Conservation (phyloP, 176 grass and related monocot species). For the Oryza brachyantha region DNA sequence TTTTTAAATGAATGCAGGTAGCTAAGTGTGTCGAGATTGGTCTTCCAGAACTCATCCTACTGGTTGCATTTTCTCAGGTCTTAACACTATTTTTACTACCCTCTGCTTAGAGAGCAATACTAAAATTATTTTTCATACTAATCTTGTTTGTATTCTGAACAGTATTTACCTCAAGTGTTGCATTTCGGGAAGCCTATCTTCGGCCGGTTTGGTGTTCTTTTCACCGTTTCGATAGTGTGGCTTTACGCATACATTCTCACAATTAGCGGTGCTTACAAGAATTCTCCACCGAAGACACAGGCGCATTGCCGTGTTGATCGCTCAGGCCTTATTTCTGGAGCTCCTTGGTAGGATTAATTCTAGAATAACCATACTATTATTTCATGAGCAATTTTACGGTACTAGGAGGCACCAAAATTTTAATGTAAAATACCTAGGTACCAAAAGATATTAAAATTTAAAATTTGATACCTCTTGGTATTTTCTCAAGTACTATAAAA, state of each 20-base stretch:
- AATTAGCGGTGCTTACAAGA: conserved; percentile 78
- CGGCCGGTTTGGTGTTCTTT: conserved; percentile 69
- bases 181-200: conserved; percentile 51
- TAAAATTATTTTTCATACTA: not conserved
- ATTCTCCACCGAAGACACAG: conserved; percentile 64
- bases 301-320: conserved; percentile 86
- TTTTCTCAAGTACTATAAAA: no score
- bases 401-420: no score
- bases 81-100: conserved; percentile 4
- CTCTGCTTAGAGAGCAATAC: not conserved
- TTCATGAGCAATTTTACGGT: no score
- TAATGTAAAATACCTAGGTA: no score
- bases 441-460: no score
- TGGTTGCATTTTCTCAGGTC: conserved; percentile 85
- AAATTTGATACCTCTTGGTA: no score
- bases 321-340: conserved; percentile 71
- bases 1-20: conserved; percentile 45
- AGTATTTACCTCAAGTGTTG: conserved; percentile 73
- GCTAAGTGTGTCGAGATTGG: conserved; percentile 95
- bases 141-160: conserved; percentile 3
- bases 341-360: conserved; percentile 79
- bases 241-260: conserved; percentile 89
- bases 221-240: conserved; percentile 83
- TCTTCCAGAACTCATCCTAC: conserved; percentile 67
- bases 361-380: not conserved